A percentile compares a stretch with the other conserved stretches of the same genome.
These are phyloP conservation scores for Zygosaccharomyces bisporus DNA, from an alignment of 805 yeast genomes.

Conservation along the genomic window DNA sequence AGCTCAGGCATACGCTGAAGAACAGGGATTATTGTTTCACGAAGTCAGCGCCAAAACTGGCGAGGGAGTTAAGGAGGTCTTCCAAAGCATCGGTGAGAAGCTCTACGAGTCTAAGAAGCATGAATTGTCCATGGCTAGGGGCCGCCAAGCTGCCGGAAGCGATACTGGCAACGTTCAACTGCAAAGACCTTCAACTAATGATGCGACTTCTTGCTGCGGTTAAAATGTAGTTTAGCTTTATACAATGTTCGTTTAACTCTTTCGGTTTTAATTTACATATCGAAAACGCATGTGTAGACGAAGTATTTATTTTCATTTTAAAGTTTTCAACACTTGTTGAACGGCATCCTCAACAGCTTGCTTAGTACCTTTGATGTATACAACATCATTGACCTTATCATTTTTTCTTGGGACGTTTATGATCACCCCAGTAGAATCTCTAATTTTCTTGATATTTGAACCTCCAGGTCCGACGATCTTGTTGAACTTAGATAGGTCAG, in stretches of 20 bases:
- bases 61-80: conserved; percentile 44
- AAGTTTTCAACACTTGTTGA: conserved; percentile 36
- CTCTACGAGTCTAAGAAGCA: conserved; percentile 33
- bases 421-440: conserved; percentile 54
- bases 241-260: conserved; percentile 4
- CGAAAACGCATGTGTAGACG: background rate
- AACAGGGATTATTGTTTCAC: conserved; percentile 46
- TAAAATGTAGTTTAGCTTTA: conserved; percentile 15
- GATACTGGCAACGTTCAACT: conserved; percentile 32
- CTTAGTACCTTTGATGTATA: conserved; percentile 57
- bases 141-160: conserved; percentile 13
- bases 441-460: conserved; percentile 55
- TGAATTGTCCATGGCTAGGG: conserved; percentile 15
- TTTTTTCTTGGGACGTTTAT: conserved; percentile 60
- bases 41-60: conserved; percentile 63
- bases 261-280: conserved; percentile 3
- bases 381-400: conserved; percentile 50
- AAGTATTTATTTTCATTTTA: conserved; percentile 8
- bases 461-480: conserved; percentile 78
- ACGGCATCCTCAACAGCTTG: conserved; percentile 52
- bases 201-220: conserved; percentile 41
- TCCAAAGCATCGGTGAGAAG: conserved; percentile 48
- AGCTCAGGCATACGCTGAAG: conserved; percentile 55
- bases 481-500: conserved; percentile 50
- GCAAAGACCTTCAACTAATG: conserved; percentile 45